Evolutionary conservation across 495 filamentous ascomycete genomes (phyloP).

Genomic region (Penicillium crystallinum): DNA sequence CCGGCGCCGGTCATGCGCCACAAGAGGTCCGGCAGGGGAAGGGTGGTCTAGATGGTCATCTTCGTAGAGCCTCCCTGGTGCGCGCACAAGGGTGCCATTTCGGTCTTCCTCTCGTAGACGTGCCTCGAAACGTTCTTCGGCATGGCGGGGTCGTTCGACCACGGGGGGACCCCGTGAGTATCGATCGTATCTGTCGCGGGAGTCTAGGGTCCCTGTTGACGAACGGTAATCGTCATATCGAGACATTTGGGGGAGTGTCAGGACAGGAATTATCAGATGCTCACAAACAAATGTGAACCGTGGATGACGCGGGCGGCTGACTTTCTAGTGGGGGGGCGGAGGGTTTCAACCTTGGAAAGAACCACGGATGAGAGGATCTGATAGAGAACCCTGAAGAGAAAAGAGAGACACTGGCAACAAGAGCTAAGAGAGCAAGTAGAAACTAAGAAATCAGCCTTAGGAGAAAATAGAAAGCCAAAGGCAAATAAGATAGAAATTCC

Average conservation of each 20-base stretch:
- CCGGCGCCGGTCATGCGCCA: conserved; percentile 36
- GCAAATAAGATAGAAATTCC: background rate
- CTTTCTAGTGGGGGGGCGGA: conserved; percentile 21
- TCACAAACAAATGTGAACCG: conserved; percentile 17
- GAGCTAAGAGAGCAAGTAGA: background rate
- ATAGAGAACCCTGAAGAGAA: background rate
- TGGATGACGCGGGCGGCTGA: conserved; percentile 32
- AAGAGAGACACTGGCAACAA: background rate
- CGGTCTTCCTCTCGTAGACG: conserved; percentile 52
- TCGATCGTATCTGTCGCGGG: conserved; percentile 44
- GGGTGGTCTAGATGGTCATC: conserved; percentile 46
- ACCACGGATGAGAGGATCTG: conserved; percentile 15
- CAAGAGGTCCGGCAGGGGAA: conserved; percentile 35
- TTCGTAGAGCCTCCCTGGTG: conserved; percentile 42
- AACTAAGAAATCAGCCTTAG: conserved; percentile 4
- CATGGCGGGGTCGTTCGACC: conserved; percentile 37
- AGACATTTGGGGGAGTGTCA: conserved; percentile 44
- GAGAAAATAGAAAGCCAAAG: background rate
- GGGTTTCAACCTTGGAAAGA: conserved; percentile 1
- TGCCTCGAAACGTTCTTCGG: conserved; percentile 48
- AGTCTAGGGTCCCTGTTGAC: conserved; percentile 36
- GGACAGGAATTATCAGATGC: conserved; percentile 12
- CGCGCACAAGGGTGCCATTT: conserved; percentile 50
- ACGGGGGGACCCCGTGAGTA: conserved; percentile 40
- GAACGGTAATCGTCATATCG: conserved; percentile 44